Conservation (phyloP, 768 basidiomycete species). For the Hysterangium stoloniferum region DNA sequence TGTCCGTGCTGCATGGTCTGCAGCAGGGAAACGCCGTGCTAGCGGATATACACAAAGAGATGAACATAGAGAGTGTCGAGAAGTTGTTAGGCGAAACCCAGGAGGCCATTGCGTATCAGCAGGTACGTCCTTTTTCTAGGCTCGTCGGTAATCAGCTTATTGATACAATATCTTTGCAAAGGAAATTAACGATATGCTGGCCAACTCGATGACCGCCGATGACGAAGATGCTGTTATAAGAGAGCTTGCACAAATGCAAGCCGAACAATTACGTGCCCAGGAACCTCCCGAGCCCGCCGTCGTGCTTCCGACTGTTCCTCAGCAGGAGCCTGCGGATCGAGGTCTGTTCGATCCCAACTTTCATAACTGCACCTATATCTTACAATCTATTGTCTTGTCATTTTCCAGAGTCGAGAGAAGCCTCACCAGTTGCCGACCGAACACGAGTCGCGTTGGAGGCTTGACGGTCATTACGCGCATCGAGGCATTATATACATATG, state of each 20-base stretch:
- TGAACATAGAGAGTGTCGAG: slow-evolving; percentile 91
- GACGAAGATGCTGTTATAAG: slow-evolving; percentile 92
- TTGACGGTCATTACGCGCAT: too few species aligned
- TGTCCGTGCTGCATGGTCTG: slow-evolving; percentile 86
- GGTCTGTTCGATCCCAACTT: background rate
- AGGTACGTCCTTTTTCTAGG: slow-evolving; percentile 39
- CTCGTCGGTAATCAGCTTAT: slow-evolving; percentile 7
- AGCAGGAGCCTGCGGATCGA: slow-evolving; percentile 29
- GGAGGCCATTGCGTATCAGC: slow-evolving; percentile 89
- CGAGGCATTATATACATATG: too few species aligned
- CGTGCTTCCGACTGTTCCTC: slow-evolving; percentile 50
- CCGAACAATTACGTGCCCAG: slow-evolving; percentile 45
- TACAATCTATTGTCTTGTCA: background rate
- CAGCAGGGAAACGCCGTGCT: slow-evolving; percentile 91
- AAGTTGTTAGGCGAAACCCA: slow-evolving; percentile 86
- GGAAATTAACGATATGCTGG: slow-evolving; percentile 89
- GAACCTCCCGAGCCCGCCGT: slow-evolving; percentile 23
- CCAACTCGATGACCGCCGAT: slow-evolving; percentile 72
- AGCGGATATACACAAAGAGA: slow-evolving; percentile 89
- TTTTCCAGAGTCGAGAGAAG: background rate
- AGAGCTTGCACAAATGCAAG: slow-evolving; percentile 68
- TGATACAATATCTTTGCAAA: slow-evolving; percentile 24
- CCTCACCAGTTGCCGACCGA: background rate
- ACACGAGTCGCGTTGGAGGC: slow-evolving; percentile 15
- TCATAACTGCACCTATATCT: background rate